Conservation (phyloP, 306 rosid species). For the Vigna nakashimae region DNA sequence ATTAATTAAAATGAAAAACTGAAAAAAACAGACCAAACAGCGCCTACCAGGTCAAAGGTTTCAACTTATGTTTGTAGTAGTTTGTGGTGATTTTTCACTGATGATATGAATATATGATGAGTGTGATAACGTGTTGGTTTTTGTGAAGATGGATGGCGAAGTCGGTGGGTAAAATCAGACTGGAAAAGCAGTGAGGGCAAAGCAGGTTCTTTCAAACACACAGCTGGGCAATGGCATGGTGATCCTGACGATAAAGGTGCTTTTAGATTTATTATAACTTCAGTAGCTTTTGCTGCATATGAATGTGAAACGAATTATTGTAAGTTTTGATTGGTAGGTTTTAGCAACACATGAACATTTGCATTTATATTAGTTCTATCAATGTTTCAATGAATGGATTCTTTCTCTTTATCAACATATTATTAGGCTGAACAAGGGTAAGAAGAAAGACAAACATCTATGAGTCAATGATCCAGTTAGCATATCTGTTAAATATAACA, state of each 20-base stretch:
- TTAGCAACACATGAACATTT: conserved; percentile 16
- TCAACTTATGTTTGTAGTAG: conserved; percentile 16
- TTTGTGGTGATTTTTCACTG: neutral
- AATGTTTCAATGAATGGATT: neutral
- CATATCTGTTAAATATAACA: neutral
- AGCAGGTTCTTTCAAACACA: conserved; percentile 91
- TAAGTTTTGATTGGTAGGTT: neutral
- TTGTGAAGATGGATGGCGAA: conserved; percentile 76
- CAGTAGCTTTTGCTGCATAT: neutral
- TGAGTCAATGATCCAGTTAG: neutral
- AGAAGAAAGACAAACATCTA: neutral
- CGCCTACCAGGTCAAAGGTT: conserved; percentile 9
- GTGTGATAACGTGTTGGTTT: conserved; percentile 27
- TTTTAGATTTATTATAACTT: conserved; percentile 19
- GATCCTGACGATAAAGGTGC: conserved; percentile 95
- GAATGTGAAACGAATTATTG: neutral
- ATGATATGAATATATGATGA: conserved; percentile 15
- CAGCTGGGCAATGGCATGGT: conserved; percentile 89
- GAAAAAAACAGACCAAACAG: neutral
- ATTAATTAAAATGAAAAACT: neutral
- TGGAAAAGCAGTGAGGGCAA: conserved; percentile 89
- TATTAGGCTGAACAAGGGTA: neutral
- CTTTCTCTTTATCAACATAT: neutral
- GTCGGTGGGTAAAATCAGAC: conserved; percentile 87
- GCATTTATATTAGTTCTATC: conserved; percentile 4